A percentile compares a stretch with the other conserved stretches of the same genome.
These are phyloP conservation scores for Pulveroboletus ravenelii DNA, from an alignment of 768 basidiomycete genomes.

Conservation along the genomic window DNA sequence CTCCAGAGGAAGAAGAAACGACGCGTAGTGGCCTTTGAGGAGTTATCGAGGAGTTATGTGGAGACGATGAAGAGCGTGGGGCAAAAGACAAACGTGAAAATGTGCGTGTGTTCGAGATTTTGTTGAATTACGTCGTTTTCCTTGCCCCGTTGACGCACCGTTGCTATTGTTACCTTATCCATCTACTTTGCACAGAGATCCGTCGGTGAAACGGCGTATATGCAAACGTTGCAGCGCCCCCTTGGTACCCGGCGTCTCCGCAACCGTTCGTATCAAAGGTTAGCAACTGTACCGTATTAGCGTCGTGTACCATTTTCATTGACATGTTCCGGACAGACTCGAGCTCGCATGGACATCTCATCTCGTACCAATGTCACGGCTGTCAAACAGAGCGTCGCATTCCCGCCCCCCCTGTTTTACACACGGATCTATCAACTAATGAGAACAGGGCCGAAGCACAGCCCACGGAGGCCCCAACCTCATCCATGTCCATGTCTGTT, in stretches of 20 bases:
- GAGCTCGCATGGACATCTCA: constrained; percentile 45
- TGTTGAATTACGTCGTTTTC: not conserved
- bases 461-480: not conserved
- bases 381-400: constrained; percentile 61
- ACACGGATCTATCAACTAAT: not conserved
- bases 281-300: constrained; percentile 11
- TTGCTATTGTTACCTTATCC: not conserved
- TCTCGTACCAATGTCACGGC: constrained; percentile 54
- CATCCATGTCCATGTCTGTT: not conserved
- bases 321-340: constrained; percentile 35
- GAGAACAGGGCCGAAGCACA: not conserved
- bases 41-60: constrained; percentile 63
- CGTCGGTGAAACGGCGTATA: constrained; percentile 73
- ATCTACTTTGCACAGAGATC: constrained; percentile 53
- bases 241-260: constrained; percentile 65
- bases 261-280: constrained; percentile 64
- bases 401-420: constrained; percentile 54
- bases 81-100: constrained; percentile 70
- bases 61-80: constrained; percentile 65
- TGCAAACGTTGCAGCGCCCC: constrained; percentile 66
- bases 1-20: constrained; percentile 17
- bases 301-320: not conserved
- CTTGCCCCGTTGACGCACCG: not conserved
- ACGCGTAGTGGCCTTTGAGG: constrained; percentile 33
- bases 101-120: constrained; percentile 44